Conservation (phyloP, 495 filamentous ascomycete species). For the Penicillium pancosmium region DNA sequence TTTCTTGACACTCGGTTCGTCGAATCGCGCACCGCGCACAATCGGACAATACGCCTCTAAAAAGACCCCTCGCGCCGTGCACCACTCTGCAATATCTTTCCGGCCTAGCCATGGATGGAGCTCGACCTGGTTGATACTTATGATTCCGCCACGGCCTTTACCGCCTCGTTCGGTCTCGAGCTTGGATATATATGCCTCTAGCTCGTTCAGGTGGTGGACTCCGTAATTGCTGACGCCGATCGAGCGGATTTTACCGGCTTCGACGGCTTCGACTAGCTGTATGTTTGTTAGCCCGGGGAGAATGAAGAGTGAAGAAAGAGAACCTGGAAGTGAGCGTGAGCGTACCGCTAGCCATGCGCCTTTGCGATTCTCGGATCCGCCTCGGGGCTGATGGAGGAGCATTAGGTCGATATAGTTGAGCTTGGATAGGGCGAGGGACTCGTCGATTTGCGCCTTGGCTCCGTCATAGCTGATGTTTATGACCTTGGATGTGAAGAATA, state of each 20-base stretch:
- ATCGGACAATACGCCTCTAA: conserved; percentile 70
- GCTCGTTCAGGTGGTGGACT: conserved; percentile 66
- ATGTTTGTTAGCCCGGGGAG: not conserved
- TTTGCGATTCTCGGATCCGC: conserved; percentile 58
- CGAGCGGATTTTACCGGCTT: conserved; percentile 58
- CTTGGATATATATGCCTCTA: conserved; percentile 34
- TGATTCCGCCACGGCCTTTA: conserved; percentile 50
- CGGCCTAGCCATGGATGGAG: conserved; percentile 71
- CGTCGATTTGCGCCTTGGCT: conserved; percentile 57
- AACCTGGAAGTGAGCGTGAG: not conserved
- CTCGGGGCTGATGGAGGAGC: conserved; percentile 66
- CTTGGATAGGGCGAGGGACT: conserved; percentile 55
- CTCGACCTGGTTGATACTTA: conserved; percentile 70
- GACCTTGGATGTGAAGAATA: conserved; percentile 72
- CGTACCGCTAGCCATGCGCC: conserved; percentile 62
- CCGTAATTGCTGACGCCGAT: conserved; percentile 72
- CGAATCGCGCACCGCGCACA: conserved; percentile 58
- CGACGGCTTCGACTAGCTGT: conserved; percentile 62
- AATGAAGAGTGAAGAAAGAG: not conserved
- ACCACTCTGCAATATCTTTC: conserved; percentile 56
- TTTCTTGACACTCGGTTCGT: conserved; percentile 49
- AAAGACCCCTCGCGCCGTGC: conserved; percentile 55
- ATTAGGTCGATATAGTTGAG: conserved; percentile 68
- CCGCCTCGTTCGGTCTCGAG: conserved; percentile 23
- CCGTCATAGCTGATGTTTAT: conserved; percentile 57